phyloP scores from a whole-genome alignment of 352 stramenopile species.

The Sclerospora graminicola region DNA sequence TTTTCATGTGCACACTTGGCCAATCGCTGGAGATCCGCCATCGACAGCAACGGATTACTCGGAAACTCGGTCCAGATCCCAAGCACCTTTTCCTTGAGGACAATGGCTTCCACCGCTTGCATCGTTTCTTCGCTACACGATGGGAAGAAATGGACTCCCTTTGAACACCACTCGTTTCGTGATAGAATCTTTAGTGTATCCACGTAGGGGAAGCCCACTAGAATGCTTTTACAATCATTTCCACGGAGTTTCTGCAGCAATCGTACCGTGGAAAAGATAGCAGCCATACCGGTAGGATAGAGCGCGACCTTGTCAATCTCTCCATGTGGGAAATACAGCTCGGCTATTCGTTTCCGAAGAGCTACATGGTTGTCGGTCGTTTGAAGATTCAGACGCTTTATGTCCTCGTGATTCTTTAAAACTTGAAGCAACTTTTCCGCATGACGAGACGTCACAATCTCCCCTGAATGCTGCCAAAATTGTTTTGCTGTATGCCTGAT shows the following conservation, averaged over 20 bases:
- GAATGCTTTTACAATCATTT: conserved; percentile 50
- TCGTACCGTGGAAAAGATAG: conserved; percentile 78
- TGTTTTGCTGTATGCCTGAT: conserved; percentile 49
- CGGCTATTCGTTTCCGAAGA: conserved; percentile 40
- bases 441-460: conserved; percentile 86
- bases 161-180: conserved; percentile 73
- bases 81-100: conserved; percentile 61
- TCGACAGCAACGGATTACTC: conserved; percentile 86
- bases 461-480: conserved; percentile 92
- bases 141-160: conserved; percentile 87
- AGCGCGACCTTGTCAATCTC: conserved; percentile 37
- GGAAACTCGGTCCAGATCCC: conserved; percentile 91
- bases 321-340: conserved; percentile 32
- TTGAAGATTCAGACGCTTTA: background rate
- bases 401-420: conserved; percentile 8
- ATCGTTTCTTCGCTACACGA: conserved; percentile 54
- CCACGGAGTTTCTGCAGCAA: conserved; percentile 43
- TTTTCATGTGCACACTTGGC: conserved; percentile 76
- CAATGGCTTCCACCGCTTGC: conserved; percentile 49
- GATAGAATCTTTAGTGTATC: conserved; percentile 90
- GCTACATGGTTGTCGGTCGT: conserved; percentile 18
- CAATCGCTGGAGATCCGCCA: conserved; percentile 75
- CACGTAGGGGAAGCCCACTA: conserved; percentile 91
- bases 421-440: conserved; percentile 47
- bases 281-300: conserved; percentile 84